Evolutionary conservation across 179 eudicot genomes (phyloP), one percentile per base, ranked within the genome.

Genomic region (Actinidia chinensis): DNA sequence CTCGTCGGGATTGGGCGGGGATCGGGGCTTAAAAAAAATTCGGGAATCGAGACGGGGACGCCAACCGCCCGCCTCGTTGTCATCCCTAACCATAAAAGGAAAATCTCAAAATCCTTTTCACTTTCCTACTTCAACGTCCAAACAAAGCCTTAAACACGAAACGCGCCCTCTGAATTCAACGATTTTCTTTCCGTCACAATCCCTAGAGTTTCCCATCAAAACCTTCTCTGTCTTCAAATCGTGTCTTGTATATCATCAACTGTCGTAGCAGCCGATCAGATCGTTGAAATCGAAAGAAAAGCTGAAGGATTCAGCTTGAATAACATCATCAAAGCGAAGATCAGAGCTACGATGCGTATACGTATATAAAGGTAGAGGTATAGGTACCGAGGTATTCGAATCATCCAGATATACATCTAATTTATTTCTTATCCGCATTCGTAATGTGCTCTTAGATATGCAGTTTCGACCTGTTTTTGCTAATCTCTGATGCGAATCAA

Each of bases 321-420:
- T 6, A 12, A 6, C 74, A n/a, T 20, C 13, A 70, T 22, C 74
- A 13, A 48, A 25, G 54, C 52, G 9, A 47, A 14, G 58, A 70
- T 70, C 74, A 47, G 74, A 68, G 52, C 72, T 68, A 47, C 72
- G 33, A 68, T 46, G 72, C 36, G 54, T 46, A 68, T 2, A 10
- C 74, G 58, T 58, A 58, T 58, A n/a, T n/a, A n/a, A n/a, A n/a
- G n/a, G n/a, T n/a, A n/a, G n/a, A n/a, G n/a, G n/a, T n/a, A n/a
- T n/a, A n/a, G n/a, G n/a, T n/a, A n/a, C n/a, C 20, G 54, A 69
- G 55, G 55, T 69, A 69, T 22, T 44, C 51, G 9, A 68, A 44
- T 69, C 51, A 14, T 67, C 43, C 71, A 14, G 13, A 64, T 64
- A 5, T 14, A 64, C 17, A 18, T 25, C n/a, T 64, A 13, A 44